A percentile compares a stretch with the other conserved stretches of the same genome.
These are phyloP conservation scores for Sphaerulina vaccinii DNA, from an alignment of 2,329 filamentous ascomycete genomes.

Conservation along the genomic window DNA sequence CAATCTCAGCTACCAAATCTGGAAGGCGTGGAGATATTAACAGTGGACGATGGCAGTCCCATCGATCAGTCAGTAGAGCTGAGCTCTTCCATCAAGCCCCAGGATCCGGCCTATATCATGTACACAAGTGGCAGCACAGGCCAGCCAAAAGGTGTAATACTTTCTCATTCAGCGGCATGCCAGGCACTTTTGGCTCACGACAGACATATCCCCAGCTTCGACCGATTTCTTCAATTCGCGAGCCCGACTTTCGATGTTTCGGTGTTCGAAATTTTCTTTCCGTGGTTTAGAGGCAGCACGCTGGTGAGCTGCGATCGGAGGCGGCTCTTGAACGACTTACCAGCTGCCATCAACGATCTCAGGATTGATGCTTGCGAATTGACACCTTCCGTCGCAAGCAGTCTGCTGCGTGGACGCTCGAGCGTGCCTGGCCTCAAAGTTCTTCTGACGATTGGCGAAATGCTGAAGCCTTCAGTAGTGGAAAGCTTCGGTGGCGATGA, in stretches of 20 bases:
- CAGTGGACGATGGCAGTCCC: constrained; percentile 42
- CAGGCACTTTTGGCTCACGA: constrained; percentile 83
- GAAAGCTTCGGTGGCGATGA: constrained; percentile 70
- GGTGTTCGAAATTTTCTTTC: constrained; percentile 93
- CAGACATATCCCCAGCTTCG: constrained; percentile 70
- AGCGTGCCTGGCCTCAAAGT: constrained; percentile 67
- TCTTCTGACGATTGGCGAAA: constrained; percentile 86
- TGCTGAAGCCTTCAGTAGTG: constrained; percentile 77
- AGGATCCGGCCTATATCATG: constrained; percentile 77
- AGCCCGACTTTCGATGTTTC: constrained; percentile 93
- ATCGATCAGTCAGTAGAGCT: neutral
- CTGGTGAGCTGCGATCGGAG: constrained; percentile 69
- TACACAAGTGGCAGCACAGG: constrained; percentile 92
- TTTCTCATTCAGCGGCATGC: constrained; percentile 76
- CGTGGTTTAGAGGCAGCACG: constrained; percentile 70
- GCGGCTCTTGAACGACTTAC: constrained; percentile 72
- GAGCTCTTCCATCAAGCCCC: constrained; percentile 3
- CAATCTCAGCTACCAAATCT: constrained; percentile 40
- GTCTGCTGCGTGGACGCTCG: constrained; percentile 66
- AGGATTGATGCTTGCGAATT: constrained; percentile 81
- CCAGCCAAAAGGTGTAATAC: constrained; percentile 78
- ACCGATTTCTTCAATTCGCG: constrained; percentile 85
- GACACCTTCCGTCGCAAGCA: constrained; percentile 82
- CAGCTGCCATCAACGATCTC: constrained; percentile 62
- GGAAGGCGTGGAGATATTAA: constrained; percentile 41